Conservation (phyloP, 129 eudicot genomes). For the Centrapalus pauciflorus region DNA sequence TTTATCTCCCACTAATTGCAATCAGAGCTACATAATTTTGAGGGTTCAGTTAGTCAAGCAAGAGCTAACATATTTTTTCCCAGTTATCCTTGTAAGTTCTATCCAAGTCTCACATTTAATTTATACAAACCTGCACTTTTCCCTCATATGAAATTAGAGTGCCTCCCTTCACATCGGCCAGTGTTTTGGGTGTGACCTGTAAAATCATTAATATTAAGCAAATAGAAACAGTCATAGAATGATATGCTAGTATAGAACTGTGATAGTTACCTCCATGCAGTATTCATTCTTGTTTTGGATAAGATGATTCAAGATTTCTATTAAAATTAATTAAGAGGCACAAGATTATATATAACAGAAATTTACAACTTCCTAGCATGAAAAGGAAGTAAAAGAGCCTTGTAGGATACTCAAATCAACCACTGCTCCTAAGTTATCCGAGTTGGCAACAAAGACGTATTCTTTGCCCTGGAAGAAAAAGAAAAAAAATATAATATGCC, state of each 20-base stretch:
- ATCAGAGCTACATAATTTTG: not conserved
- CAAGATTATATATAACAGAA: not conserved
- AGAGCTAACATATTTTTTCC: no score
- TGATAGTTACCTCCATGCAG: constrained; percentile 95
- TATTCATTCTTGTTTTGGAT: constrained; percentile 88
- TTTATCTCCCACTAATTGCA: not conserved
- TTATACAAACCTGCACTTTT: constrained; percentile 81
- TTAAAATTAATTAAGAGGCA: constrained; percentile 42
- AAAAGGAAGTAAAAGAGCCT: constrained; percentile 12
- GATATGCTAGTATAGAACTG: not conserved
- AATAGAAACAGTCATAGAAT: not conserved
- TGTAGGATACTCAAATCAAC: constrained; percentile 88
- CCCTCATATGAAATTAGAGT: constrained; percentile 72
- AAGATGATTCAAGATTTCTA: constrained; percentile 92
- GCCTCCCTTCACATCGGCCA: constrained; percentile 89
- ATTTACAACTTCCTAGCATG: constrained; percentile 2
- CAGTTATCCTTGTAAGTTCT: no score
- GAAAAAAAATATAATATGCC: no score
- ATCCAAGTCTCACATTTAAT: no score
- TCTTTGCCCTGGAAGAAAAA: constrained; percentile 99
- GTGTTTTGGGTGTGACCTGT: constrained; percentile 89
- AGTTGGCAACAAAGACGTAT: constrained; percentile 91
- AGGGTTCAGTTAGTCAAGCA: not conserved
- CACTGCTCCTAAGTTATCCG: constrained; percentile 95
- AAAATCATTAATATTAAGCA: constrained; percentile 22